A percentile compares a stretch with the other conserved stretches of the same genome.
phyloP scores from a whole-genome alignment of 768 basidiomycete species.

The Lactifluus echinatus region DNA sequence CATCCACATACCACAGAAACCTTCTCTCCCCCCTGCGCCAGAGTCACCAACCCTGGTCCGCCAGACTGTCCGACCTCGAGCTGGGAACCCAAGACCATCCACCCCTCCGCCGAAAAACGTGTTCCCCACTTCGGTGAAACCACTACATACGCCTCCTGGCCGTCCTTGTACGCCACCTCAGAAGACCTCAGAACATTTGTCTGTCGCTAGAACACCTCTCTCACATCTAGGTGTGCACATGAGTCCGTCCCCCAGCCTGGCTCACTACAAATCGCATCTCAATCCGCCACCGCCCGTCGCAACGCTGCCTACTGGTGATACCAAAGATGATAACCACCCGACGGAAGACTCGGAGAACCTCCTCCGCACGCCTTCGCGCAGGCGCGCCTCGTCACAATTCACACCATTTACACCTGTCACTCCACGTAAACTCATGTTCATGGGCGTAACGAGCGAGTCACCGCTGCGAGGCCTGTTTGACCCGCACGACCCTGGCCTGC shows the following conservation, averaged over 20 bases:
- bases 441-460: slow-evolving; percentile 28
- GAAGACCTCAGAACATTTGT: slow-evolving; percentile 32
- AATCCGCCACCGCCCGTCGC: slow-evolving; percentile 52
- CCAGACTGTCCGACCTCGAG: slow-evolving; percentile 3
- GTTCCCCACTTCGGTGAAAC: slow-evolving; percentile 1
- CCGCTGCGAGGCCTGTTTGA: slow-evolving; percentile 50
- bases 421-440: slow-evolving; percentile 36
- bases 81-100: neutral
- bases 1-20: neutral
- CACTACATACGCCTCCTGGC: slow-evolving; percentile 30
- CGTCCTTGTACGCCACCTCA: slow-evolving; percentile 34
- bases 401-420: slow-evolving; percentile 32
- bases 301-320: slow-evolving; percentile 26
- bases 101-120: slow-evolving; percentile 12
- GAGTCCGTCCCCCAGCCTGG: slow-evolving; percentile 58
- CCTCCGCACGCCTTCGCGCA: slow-evolving; percentile 40
- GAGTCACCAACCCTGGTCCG: slow-evolving; percentile 20
- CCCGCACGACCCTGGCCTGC: slow-evolving; percentile 58
- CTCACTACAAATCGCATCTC: slow-evolving; percentile 59
- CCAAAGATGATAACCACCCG: slow-evolving; percentile 24
- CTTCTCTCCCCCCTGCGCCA: slow-evolving; percentile 12
- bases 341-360: slow-evolving; percentile 23
- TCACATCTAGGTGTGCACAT: slow-evolving; percentile 62
- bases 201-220: slow-evolving; percentile 55
- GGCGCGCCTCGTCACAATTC: slow-evolving; percentile 26